Percentiles rank a stretch among this genome's conserved stretches.
phyloP scores from a whole-genome alignment of 2,329 filamentous ascomycete species.

The Drechslera avenae region DNA sequence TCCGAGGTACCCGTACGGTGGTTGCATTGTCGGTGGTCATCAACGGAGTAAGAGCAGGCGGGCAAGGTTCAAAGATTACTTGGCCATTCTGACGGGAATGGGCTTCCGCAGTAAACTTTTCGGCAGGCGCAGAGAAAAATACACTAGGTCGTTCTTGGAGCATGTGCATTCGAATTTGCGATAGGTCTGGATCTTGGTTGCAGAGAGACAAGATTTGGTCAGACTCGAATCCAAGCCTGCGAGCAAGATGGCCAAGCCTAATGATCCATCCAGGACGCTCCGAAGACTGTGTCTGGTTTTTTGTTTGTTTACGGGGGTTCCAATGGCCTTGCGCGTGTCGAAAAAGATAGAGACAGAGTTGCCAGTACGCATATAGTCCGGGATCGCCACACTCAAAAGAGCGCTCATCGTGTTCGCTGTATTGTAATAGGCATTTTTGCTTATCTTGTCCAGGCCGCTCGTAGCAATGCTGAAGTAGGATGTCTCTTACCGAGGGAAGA shows the following conservation, averaged over 20 bases:
- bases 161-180: conserved; percentile 6
- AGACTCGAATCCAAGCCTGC: conserved; percentile 9
- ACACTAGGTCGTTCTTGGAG: conserved; percentile 1
- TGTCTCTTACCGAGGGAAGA: conserved; percentile 13
- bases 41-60: conserved; percentile 4
- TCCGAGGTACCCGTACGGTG: background rate
- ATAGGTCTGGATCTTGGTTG: conserved; percentile 7
- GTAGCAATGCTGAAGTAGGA: conserved; percentile 7
- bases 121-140: background rate
- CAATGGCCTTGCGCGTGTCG: background rate
- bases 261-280: conserved; percentile 1
- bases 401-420: conserved; percentile 4
- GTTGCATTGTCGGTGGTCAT: conserved; percentile 6
- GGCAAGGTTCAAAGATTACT: conserved; percentile 7
- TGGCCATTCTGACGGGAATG: background rate
- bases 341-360: conserved; percentile 17
- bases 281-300: background rate
- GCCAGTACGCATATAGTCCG: conserved; percentile 10
- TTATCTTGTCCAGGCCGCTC: background rate
- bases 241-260: conserved; percentile 1
- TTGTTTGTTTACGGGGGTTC: background rate
- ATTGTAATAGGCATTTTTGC: conserved; percentile 5
- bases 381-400: conserved; percentile 5
- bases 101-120: conserved; percentile 7
- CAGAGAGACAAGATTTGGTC: conserved; percentile 2